Conservation (phyloP, 1,284 basidiomycete genomes). For the Apiotrichum montevideense region DNA sequence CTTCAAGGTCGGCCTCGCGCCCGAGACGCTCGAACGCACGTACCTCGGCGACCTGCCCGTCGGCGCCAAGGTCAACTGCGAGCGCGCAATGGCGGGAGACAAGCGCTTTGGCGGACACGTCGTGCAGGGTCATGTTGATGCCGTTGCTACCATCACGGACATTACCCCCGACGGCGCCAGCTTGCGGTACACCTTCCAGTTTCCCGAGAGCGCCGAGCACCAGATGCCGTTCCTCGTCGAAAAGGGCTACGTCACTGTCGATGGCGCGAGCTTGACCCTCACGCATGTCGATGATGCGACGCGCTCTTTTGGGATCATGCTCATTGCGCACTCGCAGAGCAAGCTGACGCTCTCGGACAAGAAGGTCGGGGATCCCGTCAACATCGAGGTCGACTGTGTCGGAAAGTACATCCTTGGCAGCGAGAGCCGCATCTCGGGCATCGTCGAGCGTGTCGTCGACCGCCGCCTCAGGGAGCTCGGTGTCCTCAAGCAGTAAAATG, state of each 20-base stretch:
- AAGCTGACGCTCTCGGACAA: constrained; percentile 80
- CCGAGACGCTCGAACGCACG: constrained; percentile 86
- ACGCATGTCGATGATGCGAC: constrained; percentile 69
- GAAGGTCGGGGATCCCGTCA: constrained; percentile 70
- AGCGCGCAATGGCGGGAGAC: constrained; percentile 90
- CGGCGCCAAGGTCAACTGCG: constrained; percentile 82
- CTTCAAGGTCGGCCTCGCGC: constrained; percentile 92
- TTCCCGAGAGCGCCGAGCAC: constrained; percentile 59
- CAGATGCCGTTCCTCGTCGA: constrained; percentile 78
- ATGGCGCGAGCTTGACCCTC: constrained; percentile 89
- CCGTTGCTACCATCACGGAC: constrained; percentile 67
- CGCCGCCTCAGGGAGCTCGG: constrained; percentile 15
- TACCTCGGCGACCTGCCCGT: constrained; percentile 78
- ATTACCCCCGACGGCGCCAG: constrained; percentile 77
- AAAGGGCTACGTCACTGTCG: constrained; percentile 95
- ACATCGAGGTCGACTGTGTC: constrained; percentile 66
- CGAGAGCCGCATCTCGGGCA: constrained; percentile 53
- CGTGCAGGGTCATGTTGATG: constrained; percentile 96
- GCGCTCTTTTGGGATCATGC: constrained; percentile 78
- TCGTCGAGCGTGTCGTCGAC: constrained; percentile 69
- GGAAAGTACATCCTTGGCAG: constrained; percentile 61
- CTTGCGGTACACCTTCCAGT: constrained; percentile 69
- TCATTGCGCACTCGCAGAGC: constrained; percentile 88
- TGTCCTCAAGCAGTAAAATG: constrained; percentile 6
- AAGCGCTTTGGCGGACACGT: constrained; percentile 94